Evolutionary conservation across 78 protist species (phyloP).

Genomic region (Dictyostelium discoideum): dicty_2.7 NC_007089.4:393001-393500

Average conservation of each 20-base stretch:
- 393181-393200: not conserved
- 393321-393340: not conserved
- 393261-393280: not conserved
- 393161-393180: not conserved
- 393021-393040: too few relatives aligned
- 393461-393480: not conserved
- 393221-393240: not conserved
- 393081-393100: not conserved
- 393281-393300: constrained; percentile 1
- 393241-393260: constrained; percentile 16
- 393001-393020: too few relatives aligned
- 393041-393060: too few relatives aligned
- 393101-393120: not conserved
- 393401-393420: not conserved
- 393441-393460: not conserved
- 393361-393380: constrained; percentile 7
- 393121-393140: not conserved
- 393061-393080: not conserved
- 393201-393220: not conserved
- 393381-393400: constrained; percentile 6
- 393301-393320: constrained; percentile 1
- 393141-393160: not conserved
- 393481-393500: not conserved
- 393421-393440: not conserved
- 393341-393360: constrained; percentile 11